phyloP scores from a whole-genome alignment of 2,329 filamentous ascomycete genomes.

The Alternaria ventricosa region DNA sequence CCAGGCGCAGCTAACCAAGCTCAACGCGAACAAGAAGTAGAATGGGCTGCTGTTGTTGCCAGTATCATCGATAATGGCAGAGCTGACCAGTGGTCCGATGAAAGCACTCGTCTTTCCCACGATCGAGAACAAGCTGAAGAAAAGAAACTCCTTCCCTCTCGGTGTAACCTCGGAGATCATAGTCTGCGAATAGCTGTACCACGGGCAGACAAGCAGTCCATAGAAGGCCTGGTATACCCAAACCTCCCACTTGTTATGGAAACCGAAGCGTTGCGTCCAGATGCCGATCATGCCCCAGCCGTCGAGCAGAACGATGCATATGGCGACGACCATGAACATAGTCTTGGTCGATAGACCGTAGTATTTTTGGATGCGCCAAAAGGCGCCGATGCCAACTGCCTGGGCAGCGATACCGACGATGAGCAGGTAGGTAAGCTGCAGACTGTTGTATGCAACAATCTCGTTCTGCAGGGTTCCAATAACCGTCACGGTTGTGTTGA shows the following conservation, averaged over 20 bases:
- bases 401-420: slow-evolving; percentile 71
- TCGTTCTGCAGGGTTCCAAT: slow-evolving; percentile 70
- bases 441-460: slow-evolving; percentile 69
- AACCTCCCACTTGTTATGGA: slow-evolving; percentile 62
- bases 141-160: slow-evolving; percentile 71
- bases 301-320: slow-evolving; percentile 67
- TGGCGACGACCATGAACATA: slow-evolving; percentile 71
- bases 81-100: slow-evolving; percentile 72
- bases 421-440: slow-evolving; percentile 69
- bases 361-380: slow-evolving; percentile 68
- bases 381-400: slow-evolving; percentile 66
- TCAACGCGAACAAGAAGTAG: slow-evolving; percentile 62
- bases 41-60: slow-evolving; percentile 68
- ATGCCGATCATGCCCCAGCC: slow-evolving; percentile 67
- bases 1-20: slow-evolving; percentile 27
- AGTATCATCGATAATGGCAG: slow-evolving; percentile 70
- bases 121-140: slow-evolving; percentile 73
- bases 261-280: slow-evolving; percentile 61
- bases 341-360: slow-evolving; percentile 67
- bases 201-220: slow-evolving; percentile 70
- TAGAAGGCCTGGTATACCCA: slow-evolving; percentile 63
- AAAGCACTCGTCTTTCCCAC: slow-evolving; percentile 73
- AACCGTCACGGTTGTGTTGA: slow-evolving; percentile 74
- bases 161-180: slow-evolving; percentile 75
- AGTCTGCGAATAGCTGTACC: slow-evolving; percentile 74